These are phyloP conservation scores for Cladorrhinum sp. DNA, from an alignment of 2,329 filamentous ascomycete genomes.

Conservation along the genomic window DNA sequence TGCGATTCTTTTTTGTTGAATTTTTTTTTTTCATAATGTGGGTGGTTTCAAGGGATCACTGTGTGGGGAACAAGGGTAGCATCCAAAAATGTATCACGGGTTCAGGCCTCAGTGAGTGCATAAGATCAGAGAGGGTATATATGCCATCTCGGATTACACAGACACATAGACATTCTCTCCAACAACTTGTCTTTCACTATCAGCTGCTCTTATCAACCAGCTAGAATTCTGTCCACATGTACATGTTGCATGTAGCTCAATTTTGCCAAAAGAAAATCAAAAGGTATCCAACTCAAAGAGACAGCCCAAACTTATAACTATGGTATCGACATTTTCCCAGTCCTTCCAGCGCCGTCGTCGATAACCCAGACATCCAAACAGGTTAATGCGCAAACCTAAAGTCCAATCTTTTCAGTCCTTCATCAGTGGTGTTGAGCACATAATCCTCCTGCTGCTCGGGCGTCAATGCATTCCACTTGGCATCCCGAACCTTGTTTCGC, in stretches of 20 bases:
- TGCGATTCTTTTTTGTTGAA: neutral
- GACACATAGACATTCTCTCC: too few species aligned
- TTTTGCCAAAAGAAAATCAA: too few species aligned
- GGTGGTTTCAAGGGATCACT: neutral
- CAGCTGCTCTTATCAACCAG: too few species aligned
- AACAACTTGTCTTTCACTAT: too few species aligned
- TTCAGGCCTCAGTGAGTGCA: neutral
- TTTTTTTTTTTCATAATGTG: neutral
- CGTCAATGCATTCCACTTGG: constrained; percentile 43
- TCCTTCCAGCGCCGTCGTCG: too few species aligned
- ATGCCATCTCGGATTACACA: too few species aligned
- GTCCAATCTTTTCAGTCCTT: constrained; percentile 54
- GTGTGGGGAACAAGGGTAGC: neutral
- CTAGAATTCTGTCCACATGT: too few species aligned
- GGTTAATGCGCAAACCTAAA: constrained; percentile 47
- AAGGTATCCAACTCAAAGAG: too few species aligned
- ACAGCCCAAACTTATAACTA: neutral
- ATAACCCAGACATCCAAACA: neutral
- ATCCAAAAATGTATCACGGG: neutral
- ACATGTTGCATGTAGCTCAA: too few species aligned
- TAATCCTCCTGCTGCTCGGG: constrained; percentile 48
- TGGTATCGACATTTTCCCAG: neutral
- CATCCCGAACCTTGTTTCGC: constrained; percentile 44
- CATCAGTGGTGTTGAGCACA: constrained; percentile 46
- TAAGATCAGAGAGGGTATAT: too few species aligned